phyloP scores from a whole-genome alignment of 2,329 filamentous ascomycete species.

The Hypoxylon sp. region DNA sequence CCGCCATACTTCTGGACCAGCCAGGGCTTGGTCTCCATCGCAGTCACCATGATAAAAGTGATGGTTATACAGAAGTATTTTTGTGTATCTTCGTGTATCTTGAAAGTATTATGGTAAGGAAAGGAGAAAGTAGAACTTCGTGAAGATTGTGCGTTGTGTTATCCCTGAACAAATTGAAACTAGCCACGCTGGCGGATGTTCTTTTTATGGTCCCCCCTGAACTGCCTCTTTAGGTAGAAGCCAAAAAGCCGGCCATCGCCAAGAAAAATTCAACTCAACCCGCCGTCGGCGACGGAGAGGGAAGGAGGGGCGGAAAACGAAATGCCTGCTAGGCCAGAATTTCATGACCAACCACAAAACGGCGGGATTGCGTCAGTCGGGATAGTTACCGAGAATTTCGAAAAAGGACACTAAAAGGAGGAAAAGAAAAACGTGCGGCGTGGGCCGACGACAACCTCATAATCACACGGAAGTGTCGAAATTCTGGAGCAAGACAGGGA shows the following conservation, averaged over 20 bases:
- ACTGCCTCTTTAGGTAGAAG: slow-evolving; percentile 39
- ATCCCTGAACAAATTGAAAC: slow-evolving; percentile 15
- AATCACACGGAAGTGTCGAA: slow-evolving; percentile 25
- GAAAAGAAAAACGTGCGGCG: slow-evolving; percentile 29
- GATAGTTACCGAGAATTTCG: slow-evolving; percentile 25
- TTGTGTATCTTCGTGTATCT: not conserved
- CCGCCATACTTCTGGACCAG: slow-evolving; percentile 75
- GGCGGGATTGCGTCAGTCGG: slow-evolving; percentile 40
- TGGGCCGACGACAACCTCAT: slow-evolving; percentile 40
- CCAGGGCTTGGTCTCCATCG: slow-evolving; percentile 58
- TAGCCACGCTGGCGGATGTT: slow-evolving; percentile 27
- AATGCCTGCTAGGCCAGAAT: slow-evolving; percentile 7
- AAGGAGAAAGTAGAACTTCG: not conserved
- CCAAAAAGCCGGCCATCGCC: slow-evolving; percentile 31
- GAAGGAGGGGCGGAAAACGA: slow-evolving; percentile 31
- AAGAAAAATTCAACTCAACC: slow-evolving; percentile 21
- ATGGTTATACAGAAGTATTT: slow-evolving; percentile 2
- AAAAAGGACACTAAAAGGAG: slow-evolving; percentile 11
- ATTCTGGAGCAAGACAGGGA: slow-evolving; percentile 14
- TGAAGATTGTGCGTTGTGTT: slow-evolving; percentile 12
- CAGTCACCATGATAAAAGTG: slow-evolving; percentile 38
- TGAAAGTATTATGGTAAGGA: slow-evolving; percentile 4
- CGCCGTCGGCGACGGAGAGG: slow-evolving; percentile 31
- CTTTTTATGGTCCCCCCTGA: slow-evolving; percentile 32
- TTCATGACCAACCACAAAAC: slow-evolving; percentile 30